Percentiles rank a stretch among this genome's conserved stretches.
These are phyloP conservation scores for Pistacia integerrima DNA, from an alignment of 345 rosid species.

Conservation along the genomic window DNA sequence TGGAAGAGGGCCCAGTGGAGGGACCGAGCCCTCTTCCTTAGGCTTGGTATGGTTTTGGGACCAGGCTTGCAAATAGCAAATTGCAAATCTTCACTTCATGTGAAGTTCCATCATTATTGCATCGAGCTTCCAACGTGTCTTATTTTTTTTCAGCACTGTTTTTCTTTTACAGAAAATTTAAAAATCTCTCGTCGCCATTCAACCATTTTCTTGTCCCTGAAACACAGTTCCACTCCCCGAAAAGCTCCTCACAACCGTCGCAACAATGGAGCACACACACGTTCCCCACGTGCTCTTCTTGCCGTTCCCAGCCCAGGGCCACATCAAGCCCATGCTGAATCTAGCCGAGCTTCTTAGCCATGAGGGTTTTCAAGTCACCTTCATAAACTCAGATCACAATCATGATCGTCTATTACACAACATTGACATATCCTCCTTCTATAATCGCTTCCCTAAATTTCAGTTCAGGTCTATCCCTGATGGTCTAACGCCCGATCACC, in stretches of 20 bases:
- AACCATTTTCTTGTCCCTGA: too few species aligned
- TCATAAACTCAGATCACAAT: constrained; percentile 43
- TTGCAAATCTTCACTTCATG: too few species aligned
- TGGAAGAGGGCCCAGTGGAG: too few species aligned
- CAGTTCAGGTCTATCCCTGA: constrained; percentile 38
- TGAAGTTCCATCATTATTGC: too few species aligned
- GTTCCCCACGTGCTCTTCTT: constrained; percentile 47
- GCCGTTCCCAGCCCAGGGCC: constrained; percentile 62
- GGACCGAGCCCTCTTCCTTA: too few species aligned
- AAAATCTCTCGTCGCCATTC: too few species aligned
- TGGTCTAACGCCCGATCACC: constrained; percentile 32
- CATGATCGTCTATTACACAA: constrained; percentile 27
- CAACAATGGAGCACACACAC: not conserved
- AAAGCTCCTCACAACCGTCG: not conserved
- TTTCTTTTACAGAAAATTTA: too few species aligned
- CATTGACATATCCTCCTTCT: constrained; percentile 33
- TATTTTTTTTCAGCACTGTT: too few species aligned
- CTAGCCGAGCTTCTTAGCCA: constrained; percentile 55
- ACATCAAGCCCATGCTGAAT: constrained; percentile 63
- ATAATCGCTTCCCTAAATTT: constrained; percentile 27
- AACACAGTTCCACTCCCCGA: too few species aligned
- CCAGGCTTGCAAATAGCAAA: too few species aligned
- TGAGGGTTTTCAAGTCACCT: constrained; percentile 54
- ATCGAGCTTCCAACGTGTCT: too few species aligned
- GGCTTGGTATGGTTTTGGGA: too few species aligned